Base-by-base conservation (phyloP, 2,329 filamentous ascomycete species). In the Claviceps spartinae region DNA sequence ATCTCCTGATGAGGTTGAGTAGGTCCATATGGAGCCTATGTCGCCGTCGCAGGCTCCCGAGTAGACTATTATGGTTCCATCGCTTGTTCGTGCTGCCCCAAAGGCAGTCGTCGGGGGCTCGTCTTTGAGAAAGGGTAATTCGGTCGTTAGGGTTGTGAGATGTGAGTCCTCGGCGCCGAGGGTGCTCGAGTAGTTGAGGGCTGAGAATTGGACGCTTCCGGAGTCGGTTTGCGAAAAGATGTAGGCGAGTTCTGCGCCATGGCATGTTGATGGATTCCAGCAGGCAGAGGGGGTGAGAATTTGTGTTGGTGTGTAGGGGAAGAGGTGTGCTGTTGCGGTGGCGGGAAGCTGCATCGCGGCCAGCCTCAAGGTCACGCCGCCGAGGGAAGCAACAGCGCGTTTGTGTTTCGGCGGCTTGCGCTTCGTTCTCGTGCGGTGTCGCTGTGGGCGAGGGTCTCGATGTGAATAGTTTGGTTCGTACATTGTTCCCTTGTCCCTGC, bases 281-380 rank as follows among this genome's bases (percentile, higher is more conserved):
- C 67, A 68, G n/a, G 58, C 52, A 53, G 67, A 62, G 6, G 76
- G 72, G 46, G 81, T 74, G 53, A 91, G 76, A 50, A 94, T 76
- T 34, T 78, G 81, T 0, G 88, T 88, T 2, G 88, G 85, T 52
- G 83, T 82, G 70, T 94, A 95, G 26, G 88, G 88, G 50, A 88
- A 75, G 48, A 65, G 65, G 59, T 74, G 70, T 49, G 74, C 71
- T 6, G 66, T 60, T 40, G 62, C 51, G 16, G 50, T 16, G 7
- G 49, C 46, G 11, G 53, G 44, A 2, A 40, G 43, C 5, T 44
- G 53, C 42, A 49, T 43, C 47, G 30, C 47, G 47, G 42, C 53
- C 42, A 43, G 46, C 37, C 42, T 48, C 24, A 55, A 26, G 5
- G 38, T 47, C 36, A 53, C 24, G 38, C 50, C 38, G n/a, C 38